Evolutionary conservation across 345 rosid species (phyloP), one percentile per base, ranked within the genome.

Genomic region (Atalantia buxifolia): DNA sequence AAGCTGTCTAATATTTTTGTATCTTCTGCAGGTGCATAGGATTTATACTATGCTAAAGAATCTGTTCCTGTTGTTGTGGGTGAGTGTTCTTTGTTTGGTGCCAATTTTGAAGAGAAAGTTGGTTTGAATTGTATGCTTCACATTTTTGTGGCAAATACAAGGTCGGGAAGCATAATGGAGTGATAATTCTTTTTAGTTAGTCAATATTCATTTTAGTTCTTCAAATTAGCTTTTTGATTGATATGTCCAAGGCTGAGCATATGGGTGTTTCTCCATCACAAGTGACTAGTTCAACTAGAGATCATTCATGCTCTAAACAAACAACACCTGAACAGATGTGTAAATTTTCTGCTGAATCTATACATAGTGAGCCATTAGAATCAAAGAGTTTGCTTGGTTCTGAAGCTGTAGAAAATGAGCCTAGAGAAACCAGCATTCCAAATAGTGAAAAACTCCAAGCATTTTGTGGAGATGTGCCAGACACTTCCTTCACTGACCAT

Each of bases 201-300:
- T 71, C n/a, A 25, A 13, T 75, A 70, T 35, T 66, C 63, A 35
- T 71, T 75, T 65, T 9, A 59, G 27, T 71, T 63, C 27, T 25
- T 35, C 28, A 36, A 70, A 57, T 38, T 57, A n/a, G 75, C 66
- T 68, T 40, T 72, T 50, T 72, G 66, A 42, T 59, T 77, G 67
- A 35, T 60, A 78, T 85, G 88, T 72, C 79, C 36, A 63, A 68
- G 75, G 63, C 72, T 66, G 82, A 71, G 77, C 38, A 75, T 28
- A 76, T 71, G 70, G 78, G 77, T 16, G 38, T 80, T 72, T 85
- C 84, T 77, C 63, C 78, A 22, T 72, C 80, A 56, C 70, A 72
- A 80, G 59, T 53, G 71, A 68, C 68, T 79, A 9, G 55, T 69
- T 67, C 75, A 38, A 35, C 59, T 2, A 68, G 68, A 55, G 69